Evolutionary conservation across 2,329 filamentous ascomycete genomes (phyloP).

Genomic region (Colletotrichum kahawae): DNA sequence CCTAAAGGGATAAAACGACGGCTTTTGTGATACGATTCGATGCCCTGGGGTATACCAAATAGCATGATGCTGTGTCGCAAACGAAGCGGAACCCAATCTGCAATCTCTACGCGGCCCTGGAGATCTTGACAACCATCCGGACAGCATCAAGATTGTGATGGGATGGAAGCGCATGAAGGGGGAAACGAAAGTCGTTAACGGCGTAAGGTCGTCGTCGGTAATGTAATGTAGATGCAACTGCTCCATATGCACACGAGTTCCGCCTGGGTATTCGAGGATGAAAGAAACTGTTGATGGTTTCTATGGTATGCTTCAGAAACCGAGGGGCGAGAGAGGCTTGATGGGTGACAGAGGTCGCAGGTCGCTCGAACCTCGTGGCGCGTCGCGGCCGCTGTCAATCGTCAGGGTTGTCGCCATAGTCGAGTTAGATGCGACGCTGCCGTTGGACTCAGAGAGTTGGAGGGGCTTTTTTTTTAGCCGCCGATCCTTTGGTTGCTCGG

Average conservation of each 20-base stretch:
- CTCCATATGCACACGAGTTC: constrained; percentile 15
- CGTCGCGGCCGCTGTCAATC: constrained; percentile 46
- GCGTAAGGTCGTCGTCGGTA: constrained; percentile 40
- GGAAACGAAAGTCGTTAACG: constrained; percentile 33
- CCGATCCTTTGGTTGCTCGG: constrained; percentile 32
- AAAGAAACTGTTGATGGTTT: constrained; percentile 23
- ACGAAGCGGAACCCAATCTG: constrained; percentile 5
- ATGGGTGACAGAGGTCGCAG: constrained; percentile 68
- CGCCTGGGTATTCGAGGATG: constrained; percentile 18
- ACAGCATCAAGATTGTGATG: neutral
- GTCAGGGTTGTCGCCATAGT: constrained; percentile 51
- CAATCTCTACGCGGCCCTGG: neutral
- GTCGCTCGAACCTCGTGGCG: constrained; percentile 42
- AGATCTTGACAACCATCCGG: neutral
- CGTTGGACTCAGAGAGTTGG: constrained; percentile 45
- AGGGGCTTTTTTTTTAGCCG: constrained; percentile 51
- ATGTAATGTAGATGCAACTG: constrained; percentile 12
- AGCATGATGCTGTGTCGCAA: constrained; percentile 18
- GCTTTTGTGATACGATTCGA: constrained; percentile 21
- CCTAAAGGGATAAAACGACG: constrained; percentile 21
- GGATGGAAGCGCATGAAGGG: neutral
- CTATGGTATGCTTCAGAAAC: constrained; percentile 45
- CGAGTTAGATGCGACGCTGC: constrained; percentile 48
- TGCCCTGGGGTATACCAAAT: constrained; percentile 23
- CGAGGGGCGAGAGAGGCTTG: constrained; percentile 68